Percentiles rank a stretch among this genome's conserved stretches.
Conservation (phyloP, 177 flowering plant species). For the Tripterygium wilfordii region DNA sequence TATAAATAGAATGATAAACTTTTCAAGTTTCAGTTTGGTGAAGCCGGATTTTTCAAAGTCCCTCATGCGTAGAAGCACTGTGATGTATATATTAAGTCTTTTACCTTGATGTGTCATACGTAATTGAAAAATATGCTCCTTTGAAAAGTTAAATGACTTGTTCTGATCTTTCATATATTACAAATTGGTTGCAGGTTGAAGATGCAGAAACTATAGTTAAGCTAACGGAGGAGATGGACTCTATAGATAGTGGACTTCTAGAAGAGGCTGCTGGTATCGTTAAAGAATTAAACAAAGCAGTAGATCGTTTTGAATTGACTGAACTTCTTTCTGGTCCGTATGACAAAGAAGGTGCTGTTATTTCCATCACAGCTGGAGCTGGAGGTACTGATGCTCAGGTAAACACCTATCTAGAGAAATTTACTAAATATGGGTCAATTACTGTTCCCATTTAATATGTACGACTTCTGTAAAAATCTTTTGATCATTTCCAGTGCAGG, state of each 20-base stretch:
- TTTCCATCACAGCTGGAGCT: constrained; percentile 89
- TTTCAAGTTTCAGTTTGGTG: too few relatives aligned
- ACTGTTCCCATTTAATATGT: too few relatives aligned
- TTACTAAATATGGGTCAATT: neutral
- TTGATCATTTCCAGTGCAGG: constrained; percentile 93
- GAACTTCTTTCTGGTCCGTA: constrained; percentile 94
- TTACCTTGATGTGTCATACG: too few relatives aligned
- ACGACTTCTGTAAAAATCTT: constrained; percentile 32
- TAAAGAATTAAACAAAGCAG: constrained; percentile 57
- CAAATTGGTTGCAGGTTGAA: constrained; percentile 61
- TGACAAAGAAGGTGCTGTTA: constrained; percentile 93
- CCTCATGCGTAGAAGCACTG: too few relatives aligned
- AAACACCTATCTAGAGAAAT: constrained; percentile 4
- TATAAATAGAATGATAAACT: too few relatives aligned
- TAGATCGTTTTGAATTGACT: constrained; percentile 83
- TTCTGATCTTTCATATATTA: too few relatives aligned
- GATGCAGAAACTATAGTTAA: constrained; percentile 88
- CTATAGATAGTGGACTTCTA: constrained; percentile 71
- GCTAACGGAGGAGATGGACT: constrained; percentile 92
- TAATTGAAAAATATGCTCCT: too few relatives aligned
- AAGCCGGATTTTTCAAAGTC: too few relatives aligned
- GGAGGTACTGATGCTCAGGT: constrained; percentile 99
- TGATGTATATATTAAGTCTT: too few relatives aligned
- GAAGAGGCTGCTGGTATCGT: constrained; percentile 66
- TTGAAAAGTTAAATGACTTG: neutral